A percentile compares a stretch with the other conserved stretches of the same genome.
phyloP scores from a whole-genome alignment of 805 yeast genomes.

The Cyberlindnera bimundalis region DNA sequence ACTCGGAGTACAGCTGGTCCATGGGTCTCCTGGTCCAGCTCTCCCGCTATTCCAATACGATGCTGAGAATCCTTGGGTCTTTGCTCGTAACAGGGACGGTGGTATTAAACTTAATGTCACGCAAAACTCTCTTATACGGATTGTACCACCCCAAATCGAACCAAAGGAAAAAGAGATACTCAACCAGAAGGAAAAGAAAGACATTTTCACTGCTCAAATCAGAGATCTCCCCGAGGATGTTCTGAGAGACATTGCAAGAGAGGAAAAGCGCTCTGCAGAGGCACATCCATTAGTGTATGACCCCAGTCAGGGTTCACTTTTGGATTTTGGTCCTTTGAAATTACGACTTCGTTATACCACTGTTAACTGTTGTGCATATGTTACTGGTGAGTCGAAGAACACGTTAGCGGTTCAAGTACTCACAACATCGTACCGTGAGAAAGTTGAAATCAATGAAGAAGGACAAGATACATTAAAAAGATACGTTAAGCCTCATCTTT shows the following conservation, averaged over 20 bases:
- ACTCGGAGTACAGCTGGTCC: constrained; percentile 40
- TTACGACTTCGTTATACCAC: background rate
- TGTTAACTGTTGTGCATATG: constrained; percentile 9
- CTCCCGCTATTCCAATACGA: constrained; percentile 18
- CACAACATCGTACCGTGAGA: background rate
- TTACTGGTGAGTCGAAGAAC: constrained; percentile 4
- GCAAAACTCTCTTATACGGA: background rate
- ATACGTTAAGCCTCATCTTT: constrained; percentile 9
- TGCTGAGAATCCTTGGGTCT: constrained; percentile 23
- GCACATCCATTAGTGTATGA: constrained; percentile 30
- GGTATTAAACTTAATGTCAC: constrained; percentile 20
- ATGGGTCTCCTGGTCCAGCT: constrained; percentile 39
- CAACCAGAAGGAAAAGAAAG: background rate
- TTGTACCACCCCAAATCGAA: constrained; percentile 3
- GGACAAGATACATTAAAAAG: background rate
- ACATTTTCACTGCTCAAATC: background rate
- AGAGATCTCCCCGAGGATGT: constrained; percentile 2
- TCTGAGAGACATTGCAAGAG: constrained; percentile 2
- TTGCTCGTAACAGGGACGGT: constrained; percentile 27
- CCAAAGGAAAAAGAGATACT: background rate
- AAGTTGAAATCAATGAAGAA: background rate
- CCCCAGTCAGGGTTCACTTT: constrained; percentile 30
- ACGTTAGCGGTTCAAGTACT: constrained; percentile 5
- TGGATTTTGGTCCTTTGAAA: constrained; percentile 8
- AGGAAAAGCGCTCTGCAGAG: constrained; percentile 1